Conservation (phyloP, 179 eudicot genomes). For the Beta macrorhiza region DNA sequence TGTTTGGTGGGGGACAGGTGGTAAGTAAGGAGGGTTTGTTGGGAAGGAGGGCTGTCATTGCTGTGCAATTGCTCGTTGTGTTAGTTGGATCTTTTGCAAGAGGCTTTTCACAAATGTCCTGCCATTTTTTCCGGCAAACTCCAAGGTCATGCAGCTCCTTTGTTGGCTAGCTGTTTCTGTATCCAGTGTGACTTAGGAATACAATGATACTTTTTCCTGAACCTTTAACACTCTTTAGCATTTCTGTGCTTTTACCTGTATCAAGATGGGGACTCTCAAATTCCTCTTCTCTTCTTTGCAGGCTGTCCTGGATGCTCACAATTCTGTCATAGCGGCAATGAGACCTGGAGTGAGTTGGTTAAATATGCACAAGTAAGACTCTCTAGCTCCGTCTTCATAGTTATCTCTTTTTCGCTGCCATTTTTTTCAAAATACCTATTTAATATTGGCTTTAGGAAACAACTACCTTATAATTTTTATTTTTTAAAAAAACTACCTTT, state of each 20-base stretch:
- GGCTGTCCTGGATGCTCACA: slow-evolving; percentile 95
- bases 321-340: slow-evolving; percentile 84
- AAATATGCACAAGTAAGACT: slow-evolving; percentile 86
- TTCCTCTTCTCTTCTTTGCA: slow-evolving; percentile 33
- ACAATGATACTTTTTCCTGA: neutral
- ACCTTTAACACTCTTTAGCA: neutral
- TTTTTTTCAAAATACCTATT: neutral
- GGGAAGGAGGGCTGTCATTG: neutral
- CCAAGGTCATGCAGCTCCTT: neutral
- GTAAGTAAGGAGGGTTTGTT: no score
- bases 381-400: neutral
- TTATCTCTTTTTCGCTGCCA: neutral
- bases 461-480: no score
- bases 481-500: no score
- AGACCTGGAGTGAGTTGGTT: slow-evolving; percentile 94
- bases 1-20: neutral
- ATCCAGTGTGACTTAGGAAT: neutral
- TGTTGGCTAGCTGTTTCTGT: neutral
- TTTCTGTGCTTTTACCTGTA: neutral
- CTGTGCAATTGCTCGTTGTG: neutral
- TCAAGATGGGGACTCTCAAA: neutral
- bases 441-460: no score
- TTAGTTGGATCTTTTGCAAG: neutral
- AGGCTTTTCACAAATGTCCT: neutral
- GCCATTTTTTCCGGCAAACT: neutral